Evolutionary conservation across 1,139 yeast species (phyloP).

Genomic region (Saccharomyces hybrid): DNA sequence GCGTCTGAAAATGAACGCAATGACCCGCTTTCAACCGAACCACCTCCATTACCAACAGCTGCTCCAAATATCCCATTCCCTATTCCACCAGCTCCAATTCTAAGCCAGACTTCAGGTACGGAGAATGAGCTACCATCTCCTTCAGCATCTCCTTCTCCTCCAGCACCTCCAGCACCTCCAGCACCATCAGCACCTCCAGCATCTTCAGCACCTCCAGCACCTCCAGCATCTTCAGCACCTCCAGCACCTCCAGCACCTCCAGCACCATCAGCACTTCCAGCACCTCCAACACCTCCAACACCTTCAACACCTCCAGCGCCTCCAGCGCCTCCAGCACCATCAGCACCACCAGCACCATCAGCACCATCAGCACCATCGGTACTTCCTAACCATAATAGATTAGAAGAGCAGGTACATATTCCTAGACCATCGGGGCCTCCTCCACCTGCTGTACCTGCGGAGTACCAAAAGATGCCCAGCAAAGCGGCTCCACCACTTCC

Average conservation of each 20-base stretch:
- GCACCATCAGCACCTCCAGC: neutral
- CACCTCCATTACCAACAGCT: neutral
- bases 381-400: neutral
- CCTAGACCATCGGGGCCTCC: neutral
- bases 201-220: neutral
- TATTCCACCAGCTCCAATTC: conserved; percentile 15
- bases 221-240: neutral
- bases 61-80: conserved; percentile 3
- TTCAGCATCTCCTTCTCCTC: neutral
- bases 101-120: conserved; percentile 7
- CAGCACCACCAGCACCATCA: conserved; percentile 4
- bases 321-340: neutral
- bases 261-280: neutral
- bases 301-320: conserved; percentile 1
- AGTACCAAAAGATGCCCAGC: neutral
- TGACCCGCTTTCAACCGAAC: neutral
- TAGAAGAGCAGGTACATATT: neutral
- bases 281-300: conserved; percentile 1
- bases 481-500: neutral
- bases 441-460: neutral
- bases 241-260: conserved; percentile 1
- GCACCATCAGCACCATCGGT: neutral
- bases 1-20: neutral
- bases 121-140: conserved; percentile 3
- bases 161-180: neutral